Percentiles rank a stretch among this genome's conserved stretches.
Conservation (phyloP, 208 protist genomes). For the Polymyxa betae region DNA sequence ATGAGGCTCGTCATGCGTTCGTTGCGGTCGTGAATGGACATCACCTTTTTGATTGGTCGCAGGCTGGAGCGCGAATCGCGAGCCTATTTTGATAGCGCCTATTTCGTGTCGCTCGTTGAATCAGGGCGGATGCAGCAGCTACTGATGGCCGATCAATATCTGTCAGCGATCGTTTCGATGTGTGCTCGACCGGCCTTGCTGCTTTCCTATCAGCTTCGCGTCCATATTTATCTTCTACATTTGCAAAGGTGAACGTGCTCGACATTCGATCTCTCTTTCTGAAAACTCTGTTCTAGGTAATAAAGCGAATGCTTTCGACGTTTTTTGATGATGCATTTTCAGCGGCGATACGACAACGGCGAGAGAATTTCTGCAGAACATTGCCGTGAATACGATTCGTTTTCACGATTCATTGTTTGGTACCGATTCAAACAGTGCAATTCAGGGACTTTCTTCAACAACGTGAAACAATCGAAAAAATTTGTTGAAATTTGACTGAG, state of each 20-base stretch:
- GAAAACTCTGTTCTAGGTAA: background rate
- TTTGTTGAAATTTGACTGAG: background rate
- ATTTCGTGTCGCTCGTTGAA: background rate
- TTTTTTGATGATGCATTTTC: too few species aligned
- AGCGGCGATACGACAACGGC: too few species aligned
- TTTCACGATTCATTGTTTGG: background rate
- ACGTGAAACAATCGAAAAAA: background rate
- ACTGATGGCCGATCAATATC: background rate
- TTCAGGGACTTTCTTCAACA: background rate
- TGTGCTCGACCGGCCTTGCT: background rate
- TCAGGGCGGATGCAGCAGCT: background rate
- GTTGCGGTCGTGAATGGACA: too few species aligned
- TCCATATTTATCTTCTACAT: background rate
- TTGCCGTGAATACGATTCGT: background rate
- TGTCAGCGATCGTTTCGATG: background rate
- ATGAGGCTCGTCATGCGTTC: too few species aligned
- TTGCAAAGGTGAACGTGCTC: background rate
- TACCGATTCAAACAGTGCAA: background rate
- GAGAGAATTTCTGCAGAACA: background rate
- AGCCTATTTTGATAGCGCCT: background rate
- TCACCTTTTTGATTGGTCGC: too few species aligned
- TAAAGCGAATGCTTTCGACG: background rate
- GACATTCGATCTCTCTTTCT: background rate
- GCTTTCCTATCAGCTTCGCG: background rate
- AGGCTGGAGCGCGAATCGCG: background rate